A percentile compares a stretch with the other conserved stretches of the same genome.
These are phyloP conservation scores for Pichia sp. DNA, from an alignment of 1,139 yeast species.

Conservation along the genomic window DNA sequence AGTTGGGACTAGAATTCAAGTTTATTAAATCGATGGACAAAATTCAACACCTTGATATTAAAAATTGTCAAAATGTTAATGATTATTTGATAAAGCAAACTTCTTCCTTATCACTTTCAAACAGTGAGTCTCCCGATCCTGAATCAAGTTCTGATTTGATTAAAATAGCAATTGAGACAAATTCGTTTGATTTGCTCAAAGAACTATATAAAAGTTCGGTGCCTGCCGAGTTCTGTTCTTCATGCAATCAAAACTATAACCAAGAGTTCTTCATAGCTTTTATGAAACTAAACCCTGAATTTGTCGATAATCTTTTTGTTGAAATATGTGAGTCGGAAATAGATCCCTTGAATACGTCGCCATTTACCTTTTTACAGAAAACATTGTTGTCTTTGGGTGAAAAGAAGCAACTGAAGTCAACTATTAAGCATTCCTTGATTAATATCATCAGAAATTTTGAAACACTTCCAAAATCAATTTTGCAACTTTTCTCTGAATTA, in stretches of 20 bases:
- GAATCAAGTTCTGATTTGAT: neutral
- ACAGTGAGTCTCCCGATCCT: too few species aligned
- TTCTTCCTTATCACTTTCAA: neutral
- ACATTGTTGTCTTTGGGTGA: neutral
- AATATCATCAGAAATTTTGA: neutral
- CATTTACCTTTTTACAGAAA: constrained; percentile 9
- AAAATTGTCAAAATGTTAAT: constrained; percentile 24
- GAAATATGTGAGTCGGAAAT: constrained; percentile 1
- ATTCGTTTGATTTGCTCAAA: constrained; percentile 21
- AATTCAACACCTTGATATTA: constrained; percentile 15
- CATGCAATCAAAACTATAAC: constrained; percentile 23
- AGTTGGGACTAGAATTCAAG: constrained; percentile 1
- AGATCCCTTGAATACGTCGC: neutral
- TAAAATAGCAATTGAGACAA: neutral
- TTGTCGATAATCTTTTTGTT: constrained; percentile 11
- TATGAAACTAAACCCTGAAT: constrained; percentile 11
- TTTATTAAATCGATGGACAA: constrained; percentile 8
- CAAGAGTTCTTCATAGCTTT: constrained; percentile 16
- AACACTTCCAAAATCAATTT: too few species aligned
- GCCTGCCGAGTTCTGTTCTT: constrained; percentile 20
- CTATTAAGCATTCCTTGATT: neutral
- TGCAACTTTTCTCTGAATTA: too few species aligned
- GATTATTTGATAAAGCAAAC: constrained; percentile 22
- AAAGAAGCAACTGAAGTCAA: neutral
- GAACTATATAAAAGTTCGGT: constrained; percentile 23